Evolutionary conservation across 192 early-diverging fungal species (phyloP), one percentile per base, ranked within the genome.

Genomic region (Umbelopsis ramanniana): DNA sequence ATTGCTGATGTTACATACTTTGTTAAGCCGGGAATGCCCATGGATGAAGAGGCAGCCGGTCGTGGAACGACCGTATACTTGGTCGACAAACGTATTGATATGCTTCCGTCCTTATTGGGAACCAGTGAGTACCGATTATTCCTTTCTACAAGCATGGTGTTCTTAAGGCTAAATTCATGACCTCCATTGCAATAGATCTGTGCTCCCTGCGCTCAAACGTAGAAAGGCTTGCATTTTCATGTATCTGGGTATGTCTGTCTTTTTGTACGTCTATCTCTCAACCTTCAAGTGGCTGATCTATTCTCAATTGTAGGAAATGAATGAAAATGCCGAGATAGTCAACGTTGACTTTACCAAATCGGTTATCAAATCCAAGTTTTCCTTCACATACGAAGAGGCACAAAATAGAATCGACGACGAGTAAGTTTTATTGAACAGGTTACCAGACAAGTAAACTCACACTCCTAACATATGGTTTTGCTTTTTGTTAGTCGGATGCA

Each of bases 1-100:
- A 99, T 99, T 86, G 97, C 97, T 24, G 97, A 99, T 82, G 96
- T 98, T 11, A 93, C 94, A 4, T 89, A 93, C 74, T 99, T 99
- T 89, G 95, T 99, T 37, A 86, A 84, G 38, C 87, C 89, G 6
- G 81, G 83, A 23, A 91, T 91, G 29, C 86, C 91, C 11, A 85
- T 99, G 85, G 96, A 99, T 79, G 75, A 81, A 55, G 93, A 97
- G 73, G 98, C 98, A 0, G 83, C 86, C 22, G 78, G 79, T 53
- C 90, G 96, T 43, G 93, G 94, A 57, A 99, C 98, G 4, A 97
- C 96, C 11, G 93, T 96, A 21, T 99, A 99, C 73, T 82, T 99
- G 52, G 94, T 97, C 3, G 91, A 97, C 69, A 86, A 86, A 52
- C 93, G 93, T 57, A 91, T 97, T 53, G 95, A 96, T 52, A 99